Conservation (phyloP, 1,284 basidiomycete species). For the Leccinum solheimii region DNA sequence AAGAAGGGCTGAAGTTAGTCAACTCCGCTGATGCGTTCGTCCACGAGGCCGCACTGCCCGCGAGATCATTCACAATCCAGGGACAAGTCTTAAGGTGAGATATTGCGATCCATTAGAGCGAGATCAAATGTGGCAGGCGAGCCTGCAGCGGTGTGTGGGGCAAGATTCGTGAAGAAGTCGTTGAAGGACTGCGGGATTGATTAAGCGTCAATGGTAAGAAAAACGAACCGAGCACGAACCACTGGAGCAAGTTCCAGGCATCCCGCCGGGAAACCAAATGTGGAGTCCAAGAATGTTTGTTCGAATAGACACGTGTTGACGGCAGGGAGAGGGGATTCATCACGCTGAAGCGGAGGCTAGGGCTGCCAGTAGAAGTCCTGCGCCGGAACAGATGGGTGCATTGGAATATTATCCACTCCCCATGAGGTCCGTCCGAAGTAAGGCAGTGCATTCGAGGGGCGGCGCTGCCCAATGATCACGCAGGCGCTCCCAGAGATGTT, state of each 20-base stretch:
- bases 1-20: conserved; percentile 39
- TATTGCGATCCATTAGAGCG: conserved; percentile 31
- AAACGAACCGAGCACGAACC: conserved; percentile 18
- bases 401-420: conserved; percentile 28
- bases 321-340: conserved; percentile 50
- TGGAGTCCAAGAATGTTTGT: conserved; percentile 38
- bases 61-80: conserved; percentile 12
- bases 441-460: conserved; percentile 34
- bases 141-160: conserved; percentile 21
- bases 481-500: conserved; percentile 43
- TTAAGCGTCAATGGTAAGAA: neutral
- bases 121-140: conserved; percentile 25
- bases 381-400: conserved; percentile 9
- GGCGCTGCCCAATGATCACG: conserved; percentile 37
- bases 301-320: conserved; percentile 54
- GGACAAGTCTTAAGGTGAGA: conserved; percentile 20
- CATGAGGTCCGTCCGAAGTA: conserved; percentile 25
- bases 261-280: conserved; percentile 30
- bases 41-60: conserved; percentile 12
- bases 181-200: conserved; percentile 21
- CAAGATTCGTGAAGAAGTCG: conserved; percentile 26
- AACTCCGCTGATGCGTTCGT: conserved; percentile 7
- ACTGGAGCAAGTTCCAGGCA: conserved; percentile 1
- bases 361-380: conserved; percentile 5
- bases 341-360: conserved; percentile 38